phyloP scores from a whole-genome alignment of 2,329 filamentous ascomycete genomes.

The Pseudocercospora cruenta region DNA sequence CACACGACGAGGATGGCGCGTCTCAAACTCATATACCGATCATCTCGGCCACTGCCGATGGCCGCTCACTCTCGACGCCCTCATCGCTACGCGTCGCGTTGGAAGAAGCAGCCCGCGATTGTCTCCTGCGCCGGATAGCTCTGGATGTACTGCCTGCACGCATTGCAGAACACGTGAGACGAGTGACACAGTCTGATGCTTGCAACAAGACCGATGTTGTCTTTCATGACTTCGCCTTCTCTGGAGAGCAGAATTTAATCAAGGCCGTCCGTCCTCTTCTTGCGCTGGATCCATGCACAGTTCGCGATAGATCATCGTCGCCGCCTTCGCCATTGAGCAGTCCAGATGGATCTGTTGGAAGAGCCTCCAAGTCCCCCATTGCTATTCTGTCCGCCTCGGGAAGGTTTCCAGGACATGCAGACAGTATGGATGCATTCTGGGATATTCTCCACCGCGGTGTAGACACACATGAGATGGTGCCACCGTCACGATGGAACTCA shows the following conservation, averaged over 20 bases:
- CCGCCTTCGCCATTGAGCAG: background rate
- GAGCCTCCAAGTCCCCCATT: constrained; percentile 18
- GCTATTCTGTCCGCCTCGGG: constrained; percentile 36
- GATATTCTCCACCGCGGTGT: constrained; percentile 26
- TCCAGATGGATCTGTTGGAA: constrained; percentile 5
- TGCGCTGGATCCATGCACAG: background rate
- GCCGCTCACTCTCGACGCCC: background rate
- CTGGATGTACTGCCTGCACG: constrained; percentile 12
- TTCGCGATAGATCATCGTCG: background rate
- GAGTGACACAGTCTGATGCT: background rate
- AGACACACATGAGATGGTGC: constrained; percentile 25
- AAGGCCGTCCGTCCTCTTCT: constrained; percentile 9
- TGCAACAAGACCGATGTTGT: constrained; percentile 9
- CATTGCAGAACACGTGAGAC: constrained; percentile 9
- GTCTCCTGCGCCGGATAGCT: constrained; percentile 15
- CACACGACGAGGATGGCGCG: background rate
- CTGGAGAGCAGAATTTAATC: constrained; percentile 7
- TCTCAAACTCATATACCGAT: constrained; percentile 10
- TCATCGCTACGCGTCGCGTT: constrained; percentile 9
- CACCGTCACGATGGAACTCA: constrained; percentile 37
- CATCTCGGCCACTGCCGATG: constrained; percentile 13
- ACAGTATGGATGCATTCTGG: constrained; percentile 31
- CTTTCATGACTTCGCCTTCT: constrained; percentile 13
- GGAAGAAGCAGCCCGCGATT: constrained; percentile 16
- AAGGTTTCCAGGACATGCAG: constrained; percentile 28